Evolutionary conservation across 257 asterid species (phyloP).

Genomic region (Salvia miltiorrhiza): DNA sequence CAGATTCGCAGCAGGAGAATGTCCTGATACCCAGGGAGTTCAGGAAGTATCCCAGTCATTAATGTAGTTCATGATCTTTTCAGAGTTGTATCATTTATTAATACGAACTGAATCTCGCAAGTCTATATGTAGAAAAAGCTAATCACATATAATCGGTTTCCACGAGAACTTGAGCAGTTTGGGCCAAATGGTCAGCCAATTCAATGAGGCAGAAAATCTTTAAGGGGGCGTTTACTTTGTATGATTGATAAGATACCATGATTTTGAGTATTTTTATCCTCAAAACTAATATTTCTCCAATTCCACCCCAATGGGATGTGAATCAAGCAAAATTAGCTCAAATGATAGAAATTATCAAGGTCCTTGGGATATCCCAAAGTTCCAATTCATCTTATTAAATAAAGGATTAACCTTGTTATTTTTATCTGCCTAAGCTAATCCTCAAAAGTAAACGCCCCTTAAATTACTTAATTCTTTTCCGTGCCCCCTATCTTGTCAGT

Average conservation of each 20-base stretch:
- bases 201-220: not conserved
- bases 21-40: not conserved
- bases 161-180: constrained; percentile 9
- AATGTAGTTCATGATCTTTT: not conserved
- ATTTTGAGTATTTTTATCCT: no score
- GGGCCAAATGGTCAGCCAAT: constrained; percentile 11
- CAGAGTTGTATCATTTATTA: not conserved
- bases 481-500: not conserved
- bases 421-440: no score
- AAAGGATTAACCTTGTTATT: no score
- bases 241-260: no score
- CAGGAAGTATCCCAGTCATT: not conserved
- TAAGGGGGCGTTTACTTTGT: no score
- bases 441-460: no score
- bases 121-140: not conserved
- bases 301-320: no score
- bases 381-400: no score
- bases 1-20: not conserved
- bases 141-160: constrained; percentile 1
- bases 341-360: no score
- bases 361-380: no score
- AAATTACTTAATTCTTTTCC: not conserved
- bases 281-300: no score
- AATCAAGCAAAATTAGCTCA: no score
- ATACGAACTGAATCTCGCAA: not conserved